phyloP scores from a whole-genome alignment of 345 rosid genomes.

The Clausena lansium region DNA sequence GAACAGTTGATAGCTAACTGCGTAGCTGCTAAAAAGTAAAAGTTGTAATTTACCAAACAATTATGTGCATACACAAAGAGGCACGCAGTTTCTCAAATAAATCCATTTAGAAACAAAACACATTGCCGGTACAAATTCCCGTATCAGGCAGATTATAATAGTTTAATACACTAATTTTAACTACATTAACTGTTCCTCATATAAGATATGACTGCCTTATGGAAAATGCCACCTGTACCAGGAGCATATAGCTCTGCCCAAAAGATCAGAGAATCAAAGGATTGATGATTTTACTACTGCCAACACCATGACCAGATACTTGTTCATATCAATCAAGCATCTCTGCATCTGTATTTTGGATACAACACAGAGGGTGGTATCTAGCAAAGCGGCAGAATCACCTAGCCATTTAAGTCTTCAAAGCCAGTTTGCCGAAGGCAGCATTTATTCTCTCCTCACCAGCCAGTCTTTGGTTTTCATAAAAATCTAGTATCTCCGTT shows the following conservation, averaged over 20 bases:
- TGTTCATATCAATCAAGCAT: neutral
- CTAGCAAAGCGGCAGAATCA: neutral
- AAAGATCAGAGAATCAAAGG: neutral
- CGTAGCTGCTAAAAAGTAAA: too few species aligned
- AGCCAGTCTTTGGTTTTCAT: constrained; percentile 39
- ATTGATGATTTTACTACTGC: neutral
- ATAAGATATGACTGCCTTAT: neutral
- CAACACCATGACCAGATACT: neutral
- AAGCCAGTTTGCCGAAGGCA: constrained; percentile 56
- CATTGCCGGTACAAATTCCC: neutral
- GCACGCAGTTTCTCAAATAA: neutral
- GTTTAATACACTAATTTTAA: neutral
- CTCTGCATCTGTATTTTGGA: neutral
- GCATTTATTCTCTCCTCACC: constrained; percentile 41
- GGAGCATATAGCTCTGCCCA: neutral
- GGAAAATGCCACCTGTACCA: neutral
- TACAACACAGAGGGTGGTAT: neutral
- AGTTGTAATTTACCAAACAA: too few species aligned
- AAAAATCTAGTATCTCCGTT: constrained; percentile 60
- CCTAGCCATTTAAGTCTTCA: constrained; percentile 39
- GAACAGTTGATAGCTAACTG: too few species aligned
- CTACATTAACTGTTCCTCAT: neutral
- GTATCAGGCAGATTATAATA: neutral
- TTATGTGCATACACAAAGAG: too few species aligned
- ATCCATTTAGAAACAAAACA: neutral